These are phyloP conservation scores for Odontarrhena argentea DNA, from an alignment of 345 rosid genomes.

Conservation along the genomic window DNA sequence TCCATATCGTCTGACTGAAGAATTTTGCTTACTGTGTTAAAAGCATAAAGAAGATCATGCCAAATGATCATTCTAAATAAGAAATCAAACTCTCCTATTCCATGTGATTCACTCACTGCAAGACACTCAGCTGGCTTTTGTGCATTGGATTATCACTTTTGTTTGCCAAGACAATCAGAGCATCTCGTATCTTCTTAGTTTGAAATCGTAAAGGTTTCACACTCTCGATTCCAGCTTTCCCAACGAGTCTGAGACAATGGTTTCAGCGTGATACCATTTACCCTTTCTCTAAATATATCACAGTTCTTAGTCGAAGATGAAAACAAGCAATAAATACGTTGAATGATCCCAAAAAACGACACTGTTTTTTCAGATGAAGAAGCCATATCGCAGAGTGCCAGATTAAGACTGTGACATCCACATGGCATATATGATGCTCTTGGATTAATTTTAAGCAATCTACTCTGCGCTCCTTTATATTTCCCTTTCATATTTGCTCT, in stretches of 20 bases:
- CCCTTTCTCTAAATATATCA: neutral
- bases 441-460: neutral
- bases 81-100: neutral
- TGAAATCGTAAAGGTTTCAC: neutral
- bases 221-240: neutral
- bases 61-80: neutral
- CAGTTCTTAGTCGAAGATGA: neutral
- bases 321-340: neutral
- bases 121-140: neutral
- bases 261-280: neutral
- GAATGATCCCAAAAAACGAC: neutral
- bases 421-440: neutral
- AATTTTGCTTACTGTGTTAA: too few species aligned
- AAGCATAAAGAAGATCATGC: neutral
- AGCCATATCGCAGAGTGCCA: neutral
- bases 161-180: neutral
- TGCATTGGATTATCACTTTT: neutral
- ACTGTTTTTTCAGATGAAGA: neutral
- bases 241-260: neutral
- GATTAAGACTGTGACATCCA: neutral
- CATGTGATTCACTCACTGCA: neutral
- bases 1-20: neutral
- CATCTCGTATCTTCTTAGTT: neutral
- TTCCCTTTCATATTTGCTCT: neutral
- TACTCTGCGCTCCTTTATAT: neutral